Evolutionary conservation across 2,329 filamentous ascomycete species (phyloP).

Genomic region (Pseudogymnoascus sp.): DNA sequence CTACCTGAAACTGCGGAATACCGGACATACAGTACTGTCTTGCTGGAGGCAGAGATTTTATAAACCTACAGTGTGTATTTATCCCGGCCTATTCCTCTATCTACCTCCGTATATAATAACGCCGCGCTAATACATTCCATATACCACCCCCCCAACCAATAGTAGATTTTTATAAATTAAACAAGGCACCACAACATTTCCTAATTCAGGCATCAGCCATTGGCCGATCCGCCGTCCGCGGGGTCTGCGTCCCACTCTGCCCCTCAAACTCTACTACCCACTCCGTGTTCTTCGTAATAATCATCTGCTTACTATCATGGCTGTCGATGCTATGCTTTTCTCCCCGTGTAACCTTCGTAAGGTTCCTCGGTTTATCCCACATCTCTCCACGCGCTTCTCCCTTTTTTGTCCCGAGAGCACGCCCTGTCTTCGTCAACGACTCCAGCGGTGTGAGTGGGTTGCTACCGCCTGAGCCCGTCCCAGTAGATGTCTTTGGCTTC

Average conservation of each 20-base stretch:
- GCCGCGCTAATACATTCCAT: background rate
- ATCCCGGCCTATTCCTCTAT: background rate
- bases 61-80: background rate
- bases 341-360: background rate
- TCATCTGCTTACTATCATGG: constrained; percentile 16
- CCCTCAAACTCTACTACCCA: background rate
- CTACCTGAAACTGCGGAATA: background rate
- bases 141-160: background rate
- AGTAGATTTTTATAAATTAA: background rate
- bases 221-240: background rate
- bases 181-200: background rate
- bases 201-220: background rate
- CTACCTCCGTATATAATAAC: background rate
- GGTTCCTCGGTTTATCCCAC: background rate
- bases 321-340: constrained; percentile 13
- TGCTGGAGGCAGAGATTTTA: background rate
- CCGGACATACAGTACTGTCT: background rate
- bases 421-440: background rate
- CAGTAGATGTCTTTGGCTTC: background rate
- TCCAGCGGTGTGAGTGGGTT: background rate
- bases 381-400: background rate
- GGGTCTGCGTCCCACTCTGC: background rate
- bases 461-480: background rate
- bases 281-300: constrained; percentile 22
- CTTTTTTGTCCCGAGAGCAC: background rate